Percentiles rank a stretch among this genome's conserved stretches.
These are phyloP conservation scores for Gelatoporia subvermispora DNA, from an alignment of 768 basidiomycete genomes.

Conservation along the genomic window DNA sequence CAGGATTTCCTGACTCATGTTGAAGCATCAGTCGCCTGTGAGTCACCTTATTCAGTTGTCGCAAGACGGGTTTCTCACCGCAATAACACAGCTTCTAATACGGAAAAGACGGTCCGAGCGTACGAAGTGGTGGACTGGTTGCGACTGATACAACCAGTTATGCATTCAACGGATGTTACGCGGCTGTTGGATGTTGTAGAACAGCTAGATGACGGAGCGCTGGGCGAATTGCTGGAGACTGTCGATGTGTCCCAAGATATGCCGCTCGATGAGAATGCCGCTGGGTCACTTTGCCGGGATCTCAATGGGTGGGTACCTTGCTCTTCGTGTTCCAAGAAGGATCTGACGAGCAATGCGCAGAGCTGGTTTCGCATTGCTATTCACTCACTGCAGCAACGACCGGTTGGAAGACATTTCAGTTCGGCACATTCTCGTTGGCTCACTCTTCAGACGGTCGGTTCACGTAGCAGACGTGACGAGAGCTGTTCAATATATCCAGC, in stretches of 20 bases:
- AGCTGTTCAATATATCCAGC: constrained; percentile 34
- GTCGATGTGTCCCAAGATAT: constrained; percentile 36
- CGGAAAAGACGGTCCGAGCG: constrained; percentile 34
- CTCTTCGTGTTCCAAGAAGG: too few relatives aligned
- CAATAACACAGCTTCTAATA: too few relatives aligned
- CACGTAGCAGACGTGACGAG: constrained; percentile 29
- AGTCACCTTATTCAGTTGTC: constrained; percentile 18
- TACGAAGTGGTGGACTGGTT: constrained; percentile 63
- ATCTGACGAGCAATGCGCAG: too few relatives aligned
- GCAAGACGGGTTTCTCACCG: not conserved
- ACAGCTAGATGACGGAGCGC: constrained; percentile 36
- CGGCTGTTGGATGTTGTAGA: constrained; percentile 36
- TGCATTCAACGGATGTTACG: constrained; percentile 33
- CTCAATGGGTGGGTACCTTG: not conserved
- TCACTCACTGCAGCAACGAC: constrained; percentile 28
- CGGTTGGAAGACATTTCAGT: constrained; percentile 16
- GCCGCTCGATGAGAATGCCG: not conserved
- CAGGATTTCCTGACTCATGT: constrained; percentile 41
- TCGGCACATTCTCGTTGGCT: constrained; percentile 32
- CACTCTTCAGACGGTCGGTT: constrained; percentile 23
- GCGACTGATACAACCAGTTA: constrained; percentile 38
- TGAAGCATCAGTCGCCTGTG: constrained; percentile 43
- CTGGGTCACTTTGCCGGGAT: not conserved
- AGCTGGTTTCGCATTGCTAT: constrained; percentile 41
- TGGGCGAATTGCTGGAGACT: constrained; percentile 39